Percentiles rank a stretch among this genome's conserved stretches.
Conservation (phyloP, 2,329 filamentous ascomycete genomes). For the Colletotrichum sansevieriae region DNA sequence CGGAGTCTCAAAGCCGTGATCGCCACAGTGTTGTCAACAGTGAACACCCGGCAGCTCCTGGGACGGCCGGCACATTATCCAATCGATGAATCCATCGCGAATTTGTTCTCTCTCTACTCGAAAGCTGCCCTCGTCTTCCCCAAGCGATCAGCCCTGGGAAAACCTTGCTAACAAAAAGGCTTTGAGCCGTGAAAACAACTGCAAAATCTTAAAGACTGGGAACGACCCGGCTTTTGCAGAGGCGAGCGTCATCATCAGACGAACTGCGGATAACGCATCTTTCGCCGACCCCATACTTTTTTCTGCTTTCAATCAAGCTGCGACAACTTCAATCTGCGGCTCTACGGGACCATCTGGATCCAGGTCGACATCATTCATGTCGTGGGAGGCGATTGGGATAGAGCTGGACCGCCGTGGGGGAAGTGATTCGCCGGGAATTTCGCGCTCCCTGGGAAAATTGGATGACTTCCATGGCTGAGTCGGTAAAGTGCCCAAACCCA, state of each 20-base stretch:
- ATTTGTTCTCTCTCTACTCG: constrained; percentile 7
- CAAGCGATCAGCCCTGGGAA: constrained; percentile 31
- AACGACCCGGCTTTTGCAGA: constrained; percentile 21
- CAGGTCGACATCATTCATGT: constrained; percentile 24
- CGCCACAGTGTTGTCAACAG: not conserved
- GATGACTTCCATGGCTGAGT: constrained; percentile 15
- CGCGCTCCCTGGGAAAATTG: not conserved
- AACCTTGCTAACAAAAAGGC: constrained; percentile 31
- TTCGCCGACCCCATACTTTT: constrained; percentile 11
- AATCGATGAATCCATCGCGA: constrained; percentile 1
- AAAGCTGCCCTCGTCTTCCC: constrained; percentile 22
- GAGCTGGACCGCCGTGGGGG: constrained; percentile 25
- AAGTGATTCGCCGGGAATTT: constrained; percentile 23
- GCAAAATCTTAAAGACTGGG: constrained; percentile 36
- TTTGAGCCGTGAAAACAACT: constrained; percentile 19
- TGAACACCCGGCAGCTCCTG: not conserved
- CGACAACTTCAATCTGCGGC: constrained; percentile 37
- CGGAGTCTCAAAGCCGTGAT: not conserved
- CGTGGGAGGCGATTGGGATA: constrained; percentile 11
- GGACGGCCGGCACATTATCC: constrained; percentile 5
- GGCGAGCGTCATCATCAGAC: constrained; percentile 32
- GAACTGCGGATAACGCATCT: constrained; percentile 31
- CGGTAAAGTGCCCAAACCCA: constrained; percentile 18
- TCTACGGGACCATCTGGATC: constrained; percentile 15
- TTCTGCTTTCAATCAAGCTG: constrained; percentile 35